Conservation (phyloP, 164 flowering plant species). For the Litsea cubeba region DNA sequence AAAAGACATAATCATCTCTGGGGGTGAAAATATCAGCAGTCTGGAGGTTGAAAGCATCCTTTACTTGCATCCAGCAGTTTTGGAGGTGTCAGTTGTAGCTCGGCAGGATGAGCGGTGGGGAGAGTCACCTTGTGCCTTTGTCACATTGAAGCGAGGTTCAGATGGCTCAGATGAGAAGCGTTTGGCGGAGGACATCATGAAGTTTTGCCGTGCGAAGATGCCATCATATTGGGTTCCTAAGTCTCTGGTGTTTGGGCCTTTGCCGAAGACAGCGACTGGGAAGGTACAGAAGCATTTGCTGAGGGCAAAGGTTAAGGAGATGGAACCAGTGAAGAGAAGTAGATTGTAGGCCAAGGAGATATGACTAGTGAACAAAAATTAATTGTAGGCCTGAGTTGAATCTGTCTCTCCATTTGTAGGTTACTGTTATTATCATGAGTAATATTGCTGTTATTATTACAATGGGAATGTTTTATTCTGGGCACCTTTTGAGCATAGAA, state of each 20-base stretch:
- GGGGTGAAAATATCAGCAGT: constrained; percentile 95
- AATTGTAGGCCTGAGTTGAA: constrained; percentile 6
- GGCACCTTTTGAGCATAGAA: no score
- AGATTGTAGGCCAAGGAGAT: constrained; percentile 59
- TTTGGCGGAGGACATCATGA: constrained; percentile 59
- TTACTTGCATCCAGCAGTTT: constrained; percentile 64
- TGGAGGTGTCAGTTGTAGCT: constrained; percentile 85
- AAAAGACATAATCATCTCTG: constrained; percentile 92
- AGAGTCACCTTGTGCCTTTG: constrained; percentile 92
- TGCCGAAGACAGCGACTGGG: constrained; percentile 97
- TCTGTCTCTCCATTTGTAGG: neutral
- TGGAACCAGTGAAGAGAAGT: constrained; percentile 71
- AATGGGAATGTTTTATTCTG: no score
- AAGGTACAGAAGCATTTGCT: constrained; percentile 88
- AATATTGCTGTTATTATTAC: no score
- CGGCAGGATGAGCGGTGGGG: constrained; percentile 89
- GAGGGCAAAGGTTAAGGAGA: constrained; percentile 75
- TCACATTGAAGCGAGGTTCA: constrained; percentile 48
- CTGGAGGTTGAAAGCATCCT: constrained; percentile 75
- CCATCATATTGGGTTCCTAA: constrained; percentile 92
- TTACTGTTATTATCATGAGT: neutral
- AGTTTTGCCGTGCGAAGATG: constrained; percentile 63
- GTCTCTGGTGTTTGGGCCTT: constrained; percentile 73
- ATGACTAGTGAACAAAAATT: constrained; percentile 67
- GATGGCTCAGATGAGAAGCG: constrained; percentile 36